These are phyloP conservation scores for Trichoderma breve DNA, from an alignment of 2,329 filamentous ascomycete species.

Conservation along the genomic window DNA sequence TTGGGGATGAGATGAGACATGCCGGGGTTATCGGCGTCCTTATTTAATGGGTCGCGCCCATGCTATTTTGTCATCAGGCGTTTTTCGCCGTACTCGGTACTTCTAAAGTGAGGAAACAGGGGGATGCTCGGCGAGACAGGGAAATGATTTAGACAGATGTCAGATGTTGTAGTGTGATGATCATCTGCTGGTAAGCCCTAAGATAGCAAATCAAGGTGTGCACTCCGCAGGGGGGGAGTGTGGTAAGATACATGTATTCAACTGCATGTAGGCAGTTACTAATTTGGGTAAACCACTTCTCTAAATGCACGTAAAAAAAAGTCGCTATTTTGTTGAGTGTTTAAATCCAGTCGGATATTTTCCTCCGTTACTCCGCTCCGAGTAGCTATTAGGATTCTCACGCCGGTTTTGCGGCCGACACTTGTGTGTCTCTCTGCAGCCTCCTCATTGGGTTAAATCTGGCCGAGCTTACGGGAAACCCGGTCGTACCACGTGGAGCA, in stretches of 20 bases:
- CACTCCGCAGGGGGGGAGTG: not conserved
- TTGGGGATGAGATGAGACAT: not conserved
- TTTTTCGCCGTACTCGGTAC: not conserved
- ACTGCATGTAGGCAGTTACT: not conserved
- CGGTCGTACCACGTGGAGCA: not conserved
- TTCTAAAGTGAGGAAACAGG: not conserved
- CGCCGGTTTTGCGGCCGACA: not conserved
- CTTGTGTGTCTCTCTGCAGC: not conserved
- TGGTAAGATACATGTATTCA: not conserved
- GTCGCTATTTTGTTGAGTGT: not conserved
- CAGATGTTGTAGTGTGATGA: not conserved
- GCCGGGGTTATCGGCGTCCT: not conserved
- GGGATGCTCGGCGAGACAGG: not conserved
- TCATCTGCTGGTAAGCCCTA: not conserved
- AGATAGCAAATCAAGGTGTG: not conserved
- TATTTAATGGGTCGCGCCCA: not conserved
- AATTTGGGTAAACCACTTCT: not conserved
- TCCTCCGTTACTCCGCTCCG: not conserved
- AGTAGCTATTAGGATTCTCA: not conserved
- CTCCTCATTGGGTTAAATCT: not conserved
- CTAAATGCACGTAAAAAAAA: not conserved
- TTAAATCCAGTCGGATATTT: not conserved
- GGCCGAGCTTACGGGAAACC: not conserved
- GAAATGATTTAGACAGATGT: not conserved
- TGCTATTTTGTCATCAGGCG: not conserved